phyloP scores from a whole-genome alignment of 1,284 basidiomycete genomes.

The Peniophora sp. region DNA sequence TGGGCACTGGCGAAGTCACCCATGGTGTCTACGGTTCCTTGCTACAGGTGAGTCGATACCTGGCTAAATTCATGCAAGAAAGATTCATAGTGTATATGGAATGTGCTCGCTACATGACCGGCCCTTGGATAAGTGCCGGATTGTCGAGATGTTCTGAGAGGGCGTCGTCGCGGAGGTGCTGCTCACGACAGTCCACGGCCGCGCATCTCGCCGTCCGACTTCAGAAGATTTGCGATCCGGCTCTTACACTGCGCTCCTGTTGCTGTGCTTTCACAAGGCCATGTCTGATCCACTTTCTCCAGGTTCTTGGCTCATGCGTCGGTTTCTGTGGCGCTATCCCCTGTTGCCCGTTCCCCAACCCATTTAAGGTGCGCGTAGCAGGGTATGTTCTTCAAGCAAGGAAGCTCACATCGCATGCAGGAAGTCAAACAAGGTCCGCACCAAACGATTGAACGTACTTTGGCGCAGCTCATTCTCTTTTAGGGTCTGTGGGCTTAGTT shows the following conservation, averaged over 20 bases:
- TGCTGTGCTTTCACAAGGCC: too few species aligned
- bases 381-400: constrained; percentile 30
- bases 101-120: too few species aligned
- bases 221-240: too few species aligned
- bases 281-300: constrained; percentile 17
- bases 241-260: too few species aligned
- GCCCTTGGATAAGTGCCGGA: too few species aligned
- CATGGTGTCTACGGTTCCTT: constrained; percentile 85
- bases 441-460: constrained; percentile 2
- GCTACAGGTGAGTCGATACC: constrained; percentile 25
- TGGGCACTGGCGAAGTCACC: constrained; percentile 67
- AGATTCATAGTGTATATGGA: too few species aligned
- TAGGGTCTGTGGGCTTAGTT: constrained; percentile 85
- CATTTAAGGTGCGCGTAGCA: constrained; percentile 76
- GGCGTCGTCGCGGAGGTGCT: too few species aligned
- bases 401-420: too few species aligned
- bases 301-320: constrained; percentile 49
- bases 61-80: too few species aligned
- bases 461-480: neutral
- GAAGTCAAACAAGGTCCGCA: constrained; percentile 10
- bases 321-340: constrained; percentile 75
- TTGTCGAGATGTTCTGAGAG: too few species aligned
- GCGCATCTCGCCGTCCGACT: too few species aligned
- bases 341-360: constrained; percentile 77
- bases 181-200: too few species aligned